Evolutionary conservation across 352 stramenopile species (phyloP).

Genomic region (Thraustochytrium striatum): DNA sequence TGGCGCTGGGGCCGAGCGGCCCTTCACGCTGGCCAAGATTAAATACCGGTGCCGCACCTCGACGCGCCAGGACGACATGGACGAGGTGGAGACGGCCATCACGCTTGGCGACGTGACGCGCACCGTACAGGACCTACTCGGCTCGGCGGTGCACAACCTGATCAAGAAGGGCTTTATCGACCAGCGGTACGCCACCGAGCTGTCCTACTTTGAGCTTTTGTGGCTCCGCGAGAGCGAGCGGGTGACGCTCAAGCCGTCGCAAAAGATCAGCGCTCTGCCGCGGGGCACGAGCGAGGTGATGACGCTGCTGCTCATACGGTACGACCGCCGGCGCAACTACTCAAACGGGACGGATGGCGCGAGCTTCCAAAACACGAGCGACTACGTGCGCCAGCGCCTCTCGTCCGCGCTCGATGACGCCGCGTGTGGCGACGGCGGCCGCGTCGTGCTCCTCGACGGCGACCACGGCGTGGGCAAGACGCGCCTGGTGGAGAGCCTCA

Average conservation of each 20-base stretch:
- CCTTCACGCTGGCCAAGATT: not conserved
- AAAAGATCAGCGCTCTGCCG: not conserved
- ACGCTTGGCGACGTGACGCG: not conserved
- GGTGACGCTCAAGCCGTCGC: not conserved
- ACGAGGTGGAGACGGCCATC: constrained; percentile 27
- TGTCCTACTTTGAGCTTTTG: constrained; percentile 3
- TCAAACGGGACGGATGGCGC: not conserved
- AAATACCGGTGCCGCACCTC: not conserved
- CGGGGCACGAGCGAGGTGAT: not conserved
- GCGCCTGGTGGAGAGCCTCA: constrained; percentile 53
- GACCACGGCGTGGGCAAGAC: constrained; percentile 56
- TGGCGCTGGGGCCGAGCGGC: not conserved
- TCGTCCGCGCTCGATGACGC: not conserved
- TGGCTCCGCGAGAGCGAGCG: not conserved
- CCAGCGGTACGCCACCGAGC: not conserved
- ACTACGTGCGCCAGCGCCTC: constrained; percentile 4
- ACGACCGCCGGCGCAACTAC: constrained; percentile 25
- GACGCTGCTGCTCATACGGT: constrained; percentile 2
- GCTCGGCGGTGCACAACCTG: not conserved
- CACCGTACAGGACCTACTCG: constrained; percentile 15
- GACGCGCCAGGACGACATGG: not conserved
- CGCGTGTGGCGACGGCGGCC: constrained; percentile 11
- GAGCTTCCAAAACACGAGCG: not conserved
- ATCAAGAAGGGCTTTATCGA: constrained; percentile 40
- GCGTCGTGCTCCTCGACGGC: constrained; percentile 56